These are phyloP conservation scores for Ogataea chonburiensis DNA, from an alignment of 805 yeast species.

Conservation along the genomic window DNA sequence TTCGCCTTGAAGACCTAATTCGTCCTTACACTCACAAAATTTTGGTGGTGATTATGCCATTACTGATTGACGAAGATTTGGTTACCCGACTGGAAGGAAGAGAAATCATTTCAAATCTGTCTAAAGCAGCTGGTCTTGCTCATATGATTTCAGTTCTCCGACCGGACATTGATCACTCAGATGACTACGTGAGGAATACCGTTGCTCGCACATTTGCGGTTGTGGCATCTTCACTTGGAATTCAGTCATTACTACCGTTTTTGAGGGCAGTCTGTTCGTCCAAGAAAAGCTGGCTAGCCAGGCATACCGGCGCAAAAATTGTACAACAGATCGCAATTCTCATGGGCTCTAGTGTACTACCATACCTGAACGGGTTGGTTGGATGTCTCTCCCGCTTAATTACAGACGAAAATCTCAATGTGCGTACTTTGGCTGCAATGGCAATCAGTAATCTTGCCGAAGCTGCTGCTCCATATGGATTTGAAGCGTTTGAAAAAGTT, in stretches of 20 bases:
- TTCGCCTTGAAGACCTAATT: conserved; percentile 60
- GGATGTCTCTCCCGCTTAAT: conserved; percentile 58
- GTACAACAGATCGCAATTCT: conserved; percentile 73
- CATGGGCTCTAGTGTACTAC: conserved; percentile 71
- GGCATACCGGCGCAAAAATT: conserved; percentile 77
- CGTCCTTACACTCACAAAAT: conserved; percentile 75
- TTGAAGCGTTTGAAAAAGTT: conserved; percentile 75
- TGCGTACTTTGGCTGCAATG: conserved; percentile 67
- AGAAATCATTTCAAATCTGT: conserved; percentile 69
- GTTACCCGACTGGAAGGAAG: conserved; percentile 75
- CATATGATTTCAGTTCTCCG: conserved; percentile 76
- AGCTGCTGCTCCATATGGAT: conserved; percentile 82
- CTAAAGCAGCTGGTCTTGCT: conserved; percentile 81
- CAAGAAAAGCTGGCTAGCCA: conserved; percentile 74
- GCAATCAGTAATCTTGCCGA: conserved; percentile 78
- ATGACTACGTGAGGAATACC: conserved; percentile 74
- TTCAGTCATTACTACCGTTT: conserved; percentile 72
- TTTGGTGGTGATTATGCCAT: conserved; percentile 71
- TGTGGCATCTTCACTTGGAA: conserved; percentile 76
- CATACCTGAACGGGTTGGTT: conserved; percentile 66
- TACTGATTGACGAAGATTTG: conserved; percentile 75
- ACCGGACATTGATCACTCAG: conserved; percentile 79
- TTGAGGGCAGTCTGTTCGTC: conserved; percentile 76
- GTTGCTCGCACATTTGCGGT: conserved; percentile 82
- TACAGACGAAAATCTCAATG: conserved; percentile 64